Evolutionary conservation across 2,329 filamentous ascomycete genomes (phyloP).

Genomic region (Scedosporium dehoogii): DNA sequence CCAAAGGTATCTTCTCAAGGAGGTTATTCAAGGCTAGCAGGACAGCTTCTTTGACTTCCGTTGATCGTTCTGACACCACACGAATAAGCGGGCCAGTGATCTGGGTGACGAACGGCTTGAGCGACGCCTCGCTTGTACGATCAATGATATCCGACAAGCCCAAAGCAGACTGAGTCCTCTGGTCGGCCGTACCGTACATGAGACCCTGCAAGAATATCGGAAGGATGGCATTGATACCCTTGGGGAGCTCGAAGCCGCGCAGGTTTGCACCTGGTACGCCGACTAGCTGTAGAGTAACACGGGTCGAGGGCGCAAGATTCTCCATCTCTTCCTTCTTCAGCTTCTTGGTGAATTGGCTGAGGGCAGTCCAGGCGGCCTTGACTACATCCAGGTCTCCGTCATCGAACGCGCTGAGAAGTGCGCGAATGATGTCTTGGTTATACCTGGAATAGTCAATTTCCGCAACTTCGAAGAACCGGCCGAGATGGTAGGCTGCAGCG

Average conservation of each 20-base stretch:
- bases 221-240: slow-evolving; percentile 92
- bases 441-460: slow-evolving; percentile 90
- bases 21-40: slow-evolving; percentile 89
- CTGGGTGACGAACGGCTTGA: slow-evolving; percentile 93
- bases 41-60: slow-evolving; percentile 93
- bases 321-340: slow-evolving; percentile 99
- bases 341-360: slow-evolving; percentile 78
- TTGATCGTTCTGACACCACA: slow-evolving; percentile 92
- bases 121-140: slow-evolving; percentile 73
- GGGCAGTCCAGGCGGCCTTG: slow-evolving; percentile 78
- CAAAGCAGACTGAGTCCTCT: slow-evolving; percentile 82
- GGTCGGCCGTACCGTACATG: slow-evolving; percentile 91
- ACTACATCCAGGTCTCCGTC: slow-evolving; percentile 76
- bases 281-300: slow-evolving; percentile 77
- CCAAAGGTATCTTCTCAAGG: slow-evolving; percentile 89
- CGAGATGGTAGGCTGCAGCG: slow-evolving; percentile 67
- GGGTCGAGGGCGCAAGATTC: slow-evolving; percentile 72
- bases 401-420: slow-evolving; percentile 83
- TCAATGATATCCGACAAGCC: slow-evolving; percentile 95
- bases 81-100: slow-evolving; percentile 96
- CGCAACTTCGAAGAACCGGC: slow-evolving; percentile 73
- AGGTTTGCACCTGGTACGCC: slow-evolving; percentile 79
- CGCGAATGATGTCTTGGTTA: slow-evolving; percentile 88
- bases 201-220: slow-evolving; percentile 96
- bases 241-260: slow-evolving; percentile 82